Conservation (phyloP, 1,139 yeast species). For the Magnusiomyces paraingens region DNA sequence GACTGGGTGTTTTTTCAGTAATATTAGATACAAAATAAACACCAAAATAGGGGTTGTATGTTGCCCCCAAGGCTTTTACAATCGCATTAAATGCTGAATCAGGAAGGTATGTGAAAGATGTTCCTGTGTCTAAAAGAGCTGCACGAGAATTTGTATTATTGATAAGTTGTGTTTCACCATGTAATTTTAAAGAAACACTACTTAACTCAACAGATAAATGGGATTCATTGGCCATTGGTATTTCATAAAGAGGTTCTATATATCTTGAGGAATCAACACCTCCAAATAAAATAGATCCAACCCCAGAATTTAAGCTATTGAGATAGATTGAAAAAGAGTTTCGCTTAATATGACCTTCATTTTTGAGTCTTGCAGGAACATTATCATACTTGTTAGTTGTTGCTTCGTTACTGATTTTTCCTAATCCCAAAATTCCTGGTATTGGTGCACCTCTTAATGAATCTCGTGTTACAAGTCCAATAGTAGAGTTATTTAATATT, state of each 20-base stretch:
- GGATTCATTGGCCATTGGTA: slow-evolving; percentile 20
- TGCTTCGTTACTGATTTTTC: slow-evolving; percentile 12
- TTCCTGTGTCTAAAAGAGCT: slow-evolving; percentile 35
- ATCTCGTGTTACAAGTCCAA: slow-evolving; percentile 31
- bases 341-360: slow-evolving; percentile 39
- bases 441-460: slow-evolving; percentile 9
- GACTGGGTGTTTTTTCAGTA: slow-evolving; percentile 9
- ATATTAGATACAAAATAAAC: slow-evolving; percentile 13
- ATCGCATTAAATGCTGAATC: slow-evolving; percentile 19
- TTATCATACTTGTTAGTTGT: slow-evolving; percentile 24
- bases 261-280: slow-evolving; percentile 47
- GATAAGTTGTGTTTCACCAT: neutral
- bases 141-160: slow-evolving; percentile 8
- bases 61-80: slow-evolving; percentile 22
- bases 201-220: slow-evolving; percentile 11
- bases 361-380: slow-evolving; percentile 41
- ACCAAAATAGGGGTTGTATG: slow-evolving; percentile 10
- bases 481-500: slow-evolving; percentile 40
- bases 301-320: slow-evolving; percentile 21
- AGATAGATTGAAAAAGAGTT: slow-evolving; percentile 39
- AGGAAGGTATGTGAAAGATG: slow-evolving; percentile 32
- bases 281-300: slow-evolving; percentile 43
- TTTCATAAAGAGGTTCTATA: slow-evolving; percentile 33
- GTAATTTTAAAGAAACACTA: slow-evolving; percentile 4
- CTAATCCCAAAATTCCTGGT: slow-evolving; percentile 16